Percentiles rank a stretch among this genome's conserved stretches.
Conservation (phyloP, 805 yeast genomes). For the Sugiyamaella lignohabitans region DNA sequence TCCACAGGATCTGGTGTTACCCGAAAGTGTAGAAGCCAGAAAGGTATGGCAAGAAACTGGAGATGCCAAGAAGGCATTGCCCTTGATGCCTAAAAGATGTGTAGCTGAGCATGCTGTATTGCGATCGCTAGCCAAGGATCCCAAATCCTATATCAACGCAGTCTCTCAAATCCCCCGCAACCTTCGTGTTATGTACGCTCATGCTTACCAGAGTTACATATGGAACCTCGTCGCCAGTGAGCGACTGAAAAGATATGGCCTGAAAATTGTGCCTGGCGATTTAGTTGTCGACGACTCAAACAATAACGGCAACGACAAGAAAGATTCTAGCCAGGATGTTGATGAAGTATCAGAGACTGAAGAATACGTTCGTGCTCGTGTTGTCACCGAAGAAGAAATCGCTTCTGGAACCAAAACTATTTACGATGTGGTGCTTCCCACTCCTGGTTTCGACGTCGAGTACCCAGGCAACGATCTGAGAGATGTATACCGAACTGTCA, state of each 20-base stretch:
- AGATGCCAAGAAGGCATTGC: constrained; percentile 59
- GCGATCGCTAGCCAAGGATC: constrained; percentile 47
- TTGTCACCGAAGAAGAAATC: constrained; percentile 69
- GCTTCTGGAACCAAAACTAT: constrained; percentile 53
- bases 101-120: constrained; percentile 77
- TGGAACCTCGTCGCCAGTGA: constrained; percentile 87
- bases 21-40: constrained; percentile 80
- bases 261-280: constrained; percentile 71
- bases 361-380: constrained; percentile 56
- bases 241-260: constrained; percentile 66
- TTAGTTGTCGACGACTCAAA: constrained; percentile 45
- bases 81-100: constrained; percentile 80
- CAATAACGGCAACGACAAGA: constrained; percentile 48
- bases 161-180: constrained; percentile 88
- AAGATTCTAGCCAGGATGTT: constrained; percentile 58
- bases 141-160: constrained; percentile 64
- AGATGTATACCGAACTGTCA: constrained; percentile 58
- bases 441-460: constrained; percentile 89
- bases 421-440: constrained; percentile 85
- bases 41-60: constrained; percentile 68
- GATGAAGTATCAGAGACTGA: background rate
- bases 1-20: constrained; percentile 78
- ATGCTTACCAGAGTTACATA: constrained; percentile 92
- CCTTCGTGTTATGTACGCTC: constrained; percentile 89
- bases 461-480: constrained; percentile 69